These are phyloP conservation scores for Backusella macrospora DNA, from an alignment of 192 early-diverging fungal species.

Conservation along the genomic window DNA sequence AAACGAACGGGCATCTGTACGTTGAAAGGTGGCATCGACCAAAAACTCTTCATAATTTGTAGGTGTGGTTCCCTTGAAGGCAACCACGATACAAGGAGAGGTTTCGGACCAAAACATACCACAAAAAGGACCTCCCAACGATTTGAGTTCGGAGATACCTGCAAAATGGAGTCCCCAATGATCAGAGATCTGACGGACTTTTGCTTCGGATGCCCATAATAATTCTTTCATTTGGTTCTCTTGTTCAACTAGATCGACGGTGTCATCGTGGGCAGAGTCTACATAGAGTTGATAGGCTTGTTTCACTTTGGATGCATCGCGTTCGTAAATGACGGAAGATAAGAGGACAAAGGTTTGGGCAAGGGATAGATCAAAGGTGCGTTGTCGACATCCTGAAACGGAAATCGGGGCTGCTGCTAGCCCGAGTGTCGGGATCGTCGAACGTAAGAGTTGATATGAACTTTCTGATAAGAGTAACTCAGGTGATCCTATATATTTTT, in stretches of 20 bases:
- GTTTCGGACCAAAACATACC: conserved; percentile 51
- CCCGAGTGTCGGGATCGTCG: conserved; percentile 29
- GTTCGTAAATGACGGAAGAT: conserved; percentile 50
- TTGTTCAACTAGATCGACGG: not conserved
- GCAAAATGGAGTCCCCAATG: conserved; percentile 44
- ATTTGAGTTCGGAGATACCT: conserved; percentile 52
- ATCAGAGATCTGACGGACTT: conserved; percentile 35
- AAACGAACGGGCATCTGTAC: conserved; percentile 46
- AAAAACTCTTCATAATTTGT: conserved; percentile 51
- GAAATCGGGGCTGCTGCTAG: not conserved
- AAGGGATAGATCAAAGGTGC: conserved; percentile 38
- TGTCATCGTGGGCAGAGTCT: not conserved
- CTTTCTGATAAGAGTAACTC: conserved; percentile 12
- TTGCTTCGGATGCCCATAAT: conserved; percentile 37
- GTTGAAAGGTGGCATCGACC: conserved; percentile 47
- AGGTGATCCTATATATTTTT: not conserved
- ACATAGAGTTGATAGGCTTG: conserved; percentile 32
- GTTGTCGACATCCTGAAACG: not conserved
- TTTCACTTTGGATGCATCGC: conserved; percentile 44
- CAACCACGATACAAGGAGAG: conserved; percentile 45
- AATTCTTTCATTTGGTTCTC: conserved; percentile 29
- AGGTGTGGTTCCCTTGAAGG: conserved; percentile 51
- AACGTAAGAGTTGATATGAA: not conserved
- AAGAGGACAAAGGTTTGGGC: conserved; percentile 43
- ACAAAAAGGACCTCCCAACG: conserved; percentile 49